These are phyloP conservation scores for Penstemon barbatus DNA, from an alignment of 257 asterid species.

Conservation along the genomic window DNA sequence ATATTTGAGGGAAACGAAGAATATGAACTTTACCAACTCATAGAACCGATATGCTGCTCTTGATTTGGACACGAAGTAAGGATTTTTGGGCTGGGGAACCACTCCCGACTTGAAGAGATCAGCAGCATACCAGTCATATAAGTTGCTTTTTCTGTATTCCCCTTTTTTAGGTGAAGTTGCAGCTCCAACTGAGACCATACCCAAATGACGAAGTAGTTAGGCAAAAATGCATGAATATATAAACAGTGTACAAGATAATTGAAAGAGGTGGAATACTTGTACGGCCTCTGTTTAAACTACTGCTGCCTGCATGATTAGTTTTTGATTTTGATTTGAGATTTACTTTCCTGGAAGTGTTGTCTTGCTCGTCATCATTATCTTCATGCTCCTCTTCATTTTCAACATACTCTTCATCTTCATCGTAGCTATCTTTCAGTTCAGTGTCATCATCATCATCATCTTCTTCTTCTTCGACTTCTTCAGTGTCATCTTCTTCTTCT, in stretches of 20 bases:
- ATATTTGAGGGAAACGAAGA: not conserved
- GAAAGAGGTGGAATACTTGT: not conserved
- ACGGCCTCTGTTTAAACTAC: not conserved
- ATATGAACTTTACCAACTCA: not conserved
- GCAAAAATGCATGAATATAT: not conserved
- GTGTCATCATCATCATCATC: not conserved
- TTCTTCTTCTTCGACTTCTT: not conserved
- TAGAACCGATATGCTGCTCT: not conserved
- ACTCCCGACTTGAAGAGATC: constrained; percentile 35
- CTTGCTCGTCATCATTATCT: not conserved
- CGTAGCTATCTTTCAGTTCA: not conserved
- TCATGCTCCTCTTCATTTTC: not conserved
- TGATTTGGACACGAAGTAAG: constrained; percentile 4
- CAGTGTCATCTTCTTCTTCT: not conserved
- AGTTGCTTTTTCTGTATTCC: not conserved
- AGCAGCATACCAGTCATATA: constrained; percentile 23
- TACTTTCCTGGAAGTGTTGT: not conserved
- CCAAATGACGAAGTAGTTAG: not conserved
- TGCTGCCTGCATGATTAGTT: not conserved
- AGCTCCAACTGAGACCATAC: constrained; percentile 8
- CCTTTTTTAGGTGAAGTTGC: not conserved
- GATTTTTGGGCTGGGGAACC: constrained; percentile 29
- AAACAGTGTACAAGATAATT: not conserved
- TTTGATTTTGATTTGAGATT: not conserved
- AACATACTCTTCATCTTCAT: not conserved